phyloP scores from a whole-genome alignment of 164 flowering plant genomes.

The Litsea cubeba region DNA sequence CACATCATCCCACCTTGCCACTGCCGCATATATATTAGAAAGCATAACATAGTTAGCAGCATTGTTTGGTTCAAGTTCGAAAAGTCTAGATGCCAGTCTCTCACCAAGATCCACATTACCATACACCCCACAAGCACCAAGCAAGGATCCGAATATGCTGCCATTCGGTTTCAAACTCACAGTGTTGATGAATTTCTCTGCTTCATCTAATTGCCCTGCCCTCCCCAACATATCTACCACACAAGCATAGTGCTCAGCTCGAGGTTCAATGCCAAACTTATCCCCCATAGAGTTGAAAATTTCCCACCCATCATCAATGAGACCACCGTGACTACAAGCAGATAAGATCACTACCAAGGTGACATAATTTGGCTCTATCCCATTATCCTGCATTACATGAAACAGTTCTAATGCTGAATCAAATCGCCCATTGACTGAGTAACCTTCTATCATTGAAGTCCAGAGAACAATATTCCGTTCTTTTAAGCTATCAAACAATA shows the following conservation, averaged over 20 bases:
- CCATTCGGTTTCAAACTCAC: not conserved
- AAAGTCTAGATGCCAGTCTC: not conserved
- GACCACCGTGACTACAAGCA: slow-evolving; percentile 13
- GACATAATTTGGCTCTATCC: slow-evolving; percentile 5
- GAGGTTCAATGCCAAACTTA: slow-evolving; percentile 2
- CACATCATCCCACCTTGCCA: slow-evolving; percentile 8
- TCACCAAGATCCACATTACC: slow-evolving; percentile 2
- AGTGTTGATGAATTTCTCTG: slow-evolving; percentile 1
- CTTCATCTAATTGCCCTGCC: slow-evolving; percentile 9
- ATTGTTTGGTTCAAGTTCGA: slow-evolving; percentile 10
- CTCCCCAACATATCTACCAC: slow-evolving; percentile 12
- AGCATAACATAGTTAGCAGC: slow-evolving; percentile 9
- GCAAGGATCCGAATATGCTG: slow-evolving; percentile 4
- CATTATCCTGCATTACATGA: not conserved
- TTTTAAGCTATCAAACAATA: slow-evolving; percentile 15
- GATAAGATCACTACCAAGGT: slow-evolving; percentile 6
- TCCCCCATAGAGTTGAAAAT: slow-evolving; percentile 7
- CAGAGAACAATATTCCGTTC: slow-evolving; percentile 13
- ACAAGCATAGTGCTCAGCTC: slow-evolving; percentile 10
- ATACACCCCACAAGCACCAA: slow-evolving; percentile 9
- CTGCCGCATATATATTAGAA: slow-evolving; percentile 9
- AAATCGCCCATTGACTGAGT: slow-evolving; percentile 17
- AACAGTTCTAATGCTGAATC: slow-evolving; percentile 6
- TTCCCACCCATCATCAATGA: slow-evolving; percentile 5
- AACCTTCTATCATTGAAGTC: slow-evolving; percentile 27